These are phyloP conservation scores for Priceomyces medius DNA, from an alignment of 805 yeast genomes.

Conservation along the genomic window DNA sequence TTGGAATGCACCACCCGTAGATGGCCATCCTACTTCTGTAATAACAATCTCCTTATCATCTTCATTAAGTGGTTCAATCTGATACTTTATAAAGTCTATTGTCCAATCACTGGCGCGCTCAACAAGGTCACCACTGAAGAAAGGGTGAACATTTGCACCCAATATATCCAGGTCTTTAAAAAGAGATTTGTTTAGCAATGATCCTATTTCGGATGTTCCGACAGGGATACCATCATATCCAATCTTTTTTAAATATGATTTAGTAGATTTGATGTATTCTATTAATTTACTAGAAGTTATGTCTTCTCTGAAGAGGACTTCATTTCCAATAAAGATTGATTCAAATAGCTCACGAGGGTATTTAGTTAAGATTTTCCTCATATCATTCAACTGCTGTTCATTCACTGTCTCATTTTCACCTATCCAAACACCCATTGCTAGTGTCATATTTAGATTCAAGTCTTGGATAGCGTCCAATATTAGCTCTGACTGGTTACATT, in stretches of 20 bases:
- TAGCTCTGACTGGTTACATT: constrained; percentile 54
- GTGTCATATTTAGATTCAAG: constrained; percentile 51
- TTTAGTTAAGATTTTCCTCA: constrained; percentile 40
- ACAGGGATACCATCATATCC: constrained; percentile 45
- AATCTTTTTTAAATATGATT: constrained; percentile 31
- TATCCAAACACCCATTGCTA: constrained; percentile 66
- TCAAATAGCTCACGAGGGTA: constrained; percentile 51
- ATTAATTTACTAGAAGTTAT: constrained; percentile 36
- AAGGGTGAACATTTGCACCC: constrained; percentile 69
- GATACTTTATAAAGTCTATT: constrained; percentile 43
- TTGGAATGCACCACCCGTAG: constrained; percentile 51
- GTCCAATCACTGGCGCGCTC: constrained; percentile 53
- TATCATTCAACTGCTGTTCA: constrained; percentile 42
- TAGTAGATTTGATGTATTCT: constrained; percentile 42
- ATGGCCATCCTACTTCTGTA: constrained; percentile 76
- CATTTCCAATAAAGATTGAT: constrained; percentile 59
- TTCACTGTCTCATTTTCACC: constrained; percentile 47
- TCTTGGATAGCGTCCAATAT: constrained; percentile 54
- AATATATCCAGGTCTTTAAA: constrained; percentile 50
- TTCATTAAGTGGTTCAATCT: constrained; percentile 38
- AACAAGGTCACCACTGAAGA: constrained; percentile 58
- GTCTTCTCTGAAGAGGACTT: constrained; percentile 57
- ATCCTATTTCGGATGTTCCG: constrained; percentile 63
- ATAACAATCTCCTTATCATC: constrained; percentile 38
- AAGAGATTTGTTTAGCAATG: constrained; percentile 39